Evolutionary conservation across 176 grass and related monocot genomes (phyloP).

Genomic region (Juncus inflexus): DNA sequence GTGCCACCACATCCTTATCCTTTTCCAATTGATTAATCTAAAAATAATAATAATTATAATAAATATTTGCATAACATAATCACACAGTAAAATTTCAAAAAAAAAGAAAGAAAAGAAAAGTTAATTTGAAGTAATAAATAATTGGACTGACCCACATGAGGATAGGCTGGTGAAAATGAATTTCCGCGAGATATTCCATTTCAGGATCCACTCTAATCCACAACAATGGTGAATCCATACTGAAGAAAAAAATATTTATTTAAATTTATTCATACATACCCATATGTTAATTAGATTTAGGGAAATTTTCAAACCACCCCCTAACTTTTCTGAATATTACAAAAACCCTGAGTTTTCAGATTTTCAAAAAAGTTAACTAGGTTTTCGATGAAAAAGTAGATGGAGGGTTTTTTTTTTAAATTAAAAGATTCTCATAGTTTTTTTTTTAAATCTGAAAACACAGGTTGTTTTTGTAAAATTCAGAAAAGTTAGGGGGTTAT

Average conservation of each 20-base stretch:
- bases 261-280: not conserved
- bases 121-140: not conserved
- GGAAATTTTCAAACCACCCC: no score
- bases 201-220: slow-evolving; percentile 96
- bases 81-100: not conserved
- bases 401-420: no score
- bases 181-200: slow-evolving; percentile 98
- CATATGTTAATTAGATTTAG: no score
- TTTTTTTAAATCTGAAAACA: no score
- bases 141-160: slow-evolving; percentile 76
- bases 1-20: slow-evolving; percentile 96
- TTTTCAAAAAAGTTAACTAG: not conserved
- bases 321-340: not conserved
- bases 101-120: not conserved
- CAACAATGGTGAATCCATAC: slow-evolving; percentile 82
- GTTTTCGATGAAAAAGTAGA: no score
- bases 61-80: not conserved
- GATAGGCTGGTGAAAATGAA: slow-evolving; percentile 90
- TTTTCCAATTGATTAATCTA: slow-evolving; percentile 99
- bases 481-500: no score
- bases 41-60: slow-evolving; percentile 22
- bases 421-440: no score
- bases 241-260: slow-evolving; percentile 27
- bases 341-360: not conserved
- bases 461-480: no score